Conservation (phyloP, 352 stramenopile species). For the Phytopythium chamaehyphon region DNA sequence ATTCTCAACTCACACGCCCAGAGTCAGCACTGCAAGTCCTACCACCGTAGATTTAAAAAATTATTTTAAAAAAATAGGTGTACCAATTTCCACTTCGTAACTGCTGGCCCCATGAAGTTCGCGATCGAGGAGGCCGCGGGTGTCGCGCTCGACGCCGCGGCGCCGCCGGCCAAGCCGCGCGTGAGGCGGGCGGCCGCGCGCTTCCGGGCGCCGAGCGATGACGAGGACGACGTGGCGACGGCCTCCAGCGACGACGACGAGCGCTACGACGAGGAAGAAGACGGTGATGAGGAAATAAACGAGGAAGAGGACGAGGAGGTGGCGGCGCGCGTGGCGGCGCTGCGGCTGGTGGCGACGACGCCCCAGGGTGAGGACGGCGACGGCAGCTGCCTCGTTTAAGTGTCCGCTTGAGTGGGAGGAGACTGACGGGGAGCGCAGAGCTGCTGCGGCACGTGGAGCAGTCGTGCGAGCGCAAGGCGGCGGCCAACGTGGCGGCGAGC, state of each 20-base stretch:
- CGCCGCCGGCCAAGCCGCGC: conserved; percentile 6
- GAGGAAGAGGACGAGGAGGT: conserved; percentile 10
- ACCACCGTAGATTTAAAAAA: too few relatives aligned
- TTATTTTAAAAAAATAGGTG: too few relatives aligned
- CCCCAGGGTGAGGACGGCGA: conserved; percentile 23
- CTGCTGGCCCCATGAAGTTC: conserved; percentile 43
- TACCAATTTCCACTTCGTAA: too few relatives aligned
- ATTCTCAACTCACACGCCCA: too few relatives aligned
- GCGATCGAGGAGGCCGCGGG: conserved; percentile 26
- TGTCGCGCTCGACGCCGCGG: conserved; percentile 7
- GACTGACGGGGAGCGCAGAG: conserved; percentile 18
- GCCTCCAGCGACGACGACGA: conserved; percentile 43
- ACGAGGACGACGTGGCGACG: conserved; percentile 31
- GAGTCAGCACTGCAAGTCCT: too few relatives aligned
- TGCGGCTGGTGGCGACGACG: conserved; percentile 24
- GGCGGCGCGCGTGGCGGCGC: conserved; percentile 12
- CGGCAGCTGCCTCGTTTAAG: too few relatives aligned
- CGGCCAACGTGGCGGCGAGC: conserved; percentile 46
- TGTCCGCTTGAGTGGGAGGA: too few relatives aligned
- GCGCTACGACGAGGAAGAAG: conserved; percentile 17
- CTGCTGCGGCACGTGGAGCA: conserved; percentile 59
- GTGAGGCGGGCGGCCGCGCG: conserved; percentile 1
- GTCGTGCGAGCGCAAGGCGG: conserved; percentile 56
- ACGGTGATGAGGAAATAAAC: too few relatives aligned
- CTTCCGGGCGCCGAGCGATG: conserved; percentile 47